Evolutionary conservation across 306 rosid genomes (phyloP), one percentile per base, ranked within the genome.

Genomic region (Quercus alba): DNA sequence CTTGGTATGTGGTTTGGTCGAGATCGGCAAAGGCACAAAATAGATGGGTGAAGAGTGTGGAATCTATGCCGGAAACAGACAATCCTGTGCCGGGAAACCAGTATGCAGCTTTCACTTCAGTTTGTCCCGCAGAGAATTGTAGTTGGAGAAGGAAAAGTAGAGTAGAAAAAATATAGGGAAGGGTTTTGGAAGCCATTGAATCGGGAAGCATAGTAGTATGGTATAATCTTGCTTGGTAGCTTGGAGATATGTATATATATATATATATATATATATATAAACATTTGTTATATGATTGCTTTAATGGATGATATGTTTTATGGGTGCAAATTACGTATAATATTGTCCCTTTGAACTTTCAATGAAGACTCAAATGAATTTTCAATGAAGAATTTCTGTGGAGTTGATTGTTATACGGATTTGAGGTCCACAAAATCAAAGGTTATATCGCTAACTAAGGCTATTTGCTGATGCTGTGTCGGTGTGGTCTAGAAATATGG

Each of bases 1-100:
- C 82, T 80, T 78, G 70, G 81, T 80, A 55, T 0, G 84, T 85
- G 82, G 44, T 54, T 25, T 78, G 0, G 41, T 78, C 2, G 10
- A 88, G 85, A 69, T 81, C 89, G 38, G 89, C 91, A 18, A 88
- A 88, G 4, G 94, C 93, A 38, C 91, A 92, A 35, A 82, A 90
- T 56, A 92, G 85, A 23, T 92, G 97, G 1, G 94, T 90, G 90
- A 88, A 92, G 20, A 82, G 70, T 21, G 83, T 14, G 38, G 94
- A 74, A 23, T 92, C 63, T 10, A 92, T 90, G 85, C 77, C n/a
- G 1, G 91, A 74, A 7, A 54, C 81, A 0, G 76, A 73, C 13
- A 79, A 84, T 4, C 75, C 97, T 4, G 86, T 35, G 26, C 58
- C 89, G 0, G 80, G 75, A 14, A 73, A 82, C 94, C 93, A 92